These are phyloP conservation scores for Bathelium albidoporum DNA, from an alignment of 495 filamentous ascomycete genomes.

Conservation along the genomic window DNA sequence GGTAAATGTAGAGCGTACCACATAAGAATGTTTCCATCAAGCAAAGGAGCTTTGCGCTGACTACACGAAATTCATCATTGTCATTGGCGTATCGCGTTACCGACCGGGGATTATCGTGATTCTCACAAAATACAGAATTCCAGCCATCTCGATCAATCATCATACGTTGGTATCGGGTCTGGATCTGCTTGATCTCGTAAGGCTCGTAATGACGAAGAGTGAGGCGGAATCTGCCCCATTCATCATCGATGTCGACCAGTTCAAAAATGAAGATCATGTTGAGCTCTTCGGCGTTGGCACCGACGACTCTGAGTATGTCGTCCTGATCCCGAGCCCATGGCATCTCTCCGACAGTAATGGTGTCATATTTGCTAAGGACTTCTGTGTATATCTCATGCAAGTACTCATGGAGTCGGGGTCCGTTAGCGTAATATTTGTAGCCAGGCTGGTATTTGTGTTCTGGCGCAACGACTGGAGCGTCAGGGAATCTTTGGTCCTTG, in stretches of 20 bases:
- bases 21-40: conserved; percentile 41
- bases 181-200: conserved; percentile 32
- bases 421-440: conserved; percentile 42
- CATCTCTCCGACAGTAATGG: conserved; percentile 45
- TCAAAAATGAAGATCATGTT: conserved; percentile 50
- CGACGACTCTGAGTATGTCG: conserved; percentile 41
- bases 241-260: conserved; percentile 40
- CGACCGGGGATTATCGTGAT: conserved; percentile 34
- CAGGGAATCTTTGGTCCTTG: conserved; percentile 36
- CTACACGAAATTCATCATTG: conserved; percentile 34
- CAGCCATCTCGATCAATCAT: conserved; percentile 42
- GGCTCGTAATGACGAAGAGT: conserved; percentile 34
- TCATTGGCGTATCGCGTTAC: conserved; percentile 41
- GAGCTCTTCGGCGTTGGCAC: conserved; percentile 34
- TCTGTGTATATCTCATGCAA: conserved; percentile 37
- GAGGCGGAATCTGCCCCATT: conserved; percentile 32
- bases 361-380: conserved; percentile 38
- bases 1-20: conserved; percentile 47
- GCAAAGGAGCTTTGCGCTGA: conserved; percentile 43
- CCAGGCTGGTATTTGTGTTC: conserved; percentile 37
- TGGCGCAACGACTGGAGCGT: conserved; percentile 35
- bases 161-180: conserved; percentile 35
- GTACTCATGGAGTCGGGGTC: conserved; percentile 48
- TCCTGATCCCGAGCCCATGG: conserved; percentile 34
- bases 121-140: conserved; percentile 39